phyloP scores from a whole-genome alignment of 108 stramenopile genomes.

The Fistulifera solaris region DNA sequence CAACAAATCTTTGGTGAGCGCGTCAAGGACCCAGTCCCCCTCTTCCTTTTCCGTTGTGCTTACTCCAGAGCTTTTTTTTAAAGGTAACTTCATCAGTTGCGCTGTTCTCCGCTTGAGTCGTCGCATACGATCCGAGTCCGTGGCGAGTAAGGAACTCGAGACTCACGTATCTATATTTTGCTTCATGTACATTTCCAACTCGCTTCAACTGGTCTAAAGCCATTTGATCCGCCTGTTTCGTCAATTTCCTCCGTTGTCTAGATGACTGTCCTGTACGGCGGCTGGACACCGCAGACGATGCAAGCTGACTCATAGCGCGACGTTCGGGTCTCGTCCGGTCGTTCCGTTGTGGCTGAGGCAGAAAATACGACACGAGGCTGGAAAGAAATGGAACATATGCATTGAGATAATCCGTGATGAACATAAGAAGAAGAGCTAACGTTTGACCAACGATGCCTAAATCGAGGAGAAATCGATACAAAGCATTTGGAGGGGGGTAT shows the following conservation, averaged over 20 bases:
- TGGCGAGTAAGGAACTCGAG: slow-evolving; percentile 48
- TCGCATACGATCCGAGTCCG: slow-evolving; percentile 33
- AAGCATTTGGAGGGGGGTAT: slow-evolving; percentile 40
- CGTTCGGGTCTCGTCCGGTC: not conserved
- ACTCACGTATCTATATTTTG: slow-evolving; percentile 52
- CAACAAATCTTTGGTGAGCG: slow-evolving; percentile 3
- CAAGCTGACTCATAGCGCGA: not conserved
- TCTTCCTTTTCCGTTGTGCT: not conserved
- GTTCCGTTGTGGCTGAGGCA: not conserved
- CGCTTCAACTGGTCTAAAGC: slow-evolving; percentile 39
- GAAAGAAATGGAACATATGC: slow-evolving; percentile 42
- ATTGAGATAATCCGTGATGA: slow-evolving; percentile 40
- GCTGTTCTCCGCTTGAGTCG: slow-evolving; percentile 5
- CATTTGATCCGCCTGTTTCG: slow-evolving; percentile 33
- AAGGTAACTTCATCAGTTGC: not conserved
- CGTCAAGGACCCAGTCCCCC: slow-evolving; percentile 4
- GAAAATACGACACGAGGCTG: slow-evolving; percentile 2
- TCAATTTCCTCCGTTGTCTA: slow-evolving; percentile 21
- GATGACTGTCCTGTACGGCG: slow-evolving; percentile 14
- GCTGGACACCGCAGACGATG: not conserved
- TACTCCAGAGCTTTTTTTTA: not conserved
- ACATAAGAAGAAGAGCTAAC: slow-evolving; percentile 34
- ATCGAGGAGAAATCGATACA: slow-evolving; percentile 55
- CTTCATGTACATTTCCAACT: slow-evolving; percentile 41
- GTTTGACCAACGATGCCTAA: slow-evolving; percentile 49